Evolutionary conservation across 108 stramenopile species (phyloP).

Genomic region (Chaetoceros muelleri): DNA sequence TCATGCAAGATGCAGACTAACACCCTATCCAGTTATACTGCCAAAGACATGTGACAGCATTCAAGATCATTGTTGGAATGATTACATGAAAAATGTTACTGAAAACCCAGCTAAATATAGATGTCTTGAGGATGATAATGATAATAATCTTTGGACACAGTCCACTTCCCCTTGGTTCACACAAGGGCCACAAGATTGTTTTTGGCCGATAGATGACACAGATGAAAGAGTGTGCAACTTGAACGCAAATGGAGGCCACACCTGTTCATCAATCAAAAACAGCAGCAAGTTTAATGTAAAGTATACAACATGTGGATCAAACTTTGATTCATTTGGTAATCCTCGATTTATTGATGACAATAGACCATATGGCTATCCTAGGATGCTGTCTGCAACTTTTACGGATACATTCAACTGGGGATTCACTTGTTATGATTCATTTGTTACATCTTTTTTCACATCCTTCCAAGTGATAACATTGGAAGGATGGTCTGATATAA

Average conservation of each 20-base stretch:
- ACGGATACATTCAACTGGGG: conserved; percentile 35
- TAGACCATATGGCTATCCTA: conserved; percentile 19
- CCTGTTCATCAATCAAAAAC: conserved; percentile 7
- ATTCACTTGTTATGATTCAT: conserved; percentile 47
- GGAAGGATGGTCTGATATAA: conserved; percentile 61
- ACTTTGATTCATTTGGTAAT: conserved; percentile 29
- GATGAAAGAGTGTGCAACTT: conserved; percentile 22
- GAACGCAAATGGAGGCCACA: conserved; percentile 7
- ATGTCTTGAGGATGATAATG: conserved; percentile 27
- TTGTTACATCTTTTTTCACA: conserved; percentile 36
- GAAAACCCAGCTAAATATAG: conserved; percentile 17
- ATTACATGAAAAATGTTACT: conserved; percentile 15
- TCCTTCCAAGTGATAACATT: conserved; percentile 60
- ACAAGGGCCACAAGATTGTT: conserved; percentile 22
- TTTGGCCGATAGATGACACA: conserved; percentile 34
- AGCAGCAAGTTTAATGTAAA: not conserved
- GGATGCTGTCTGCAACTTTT: conserved; percentile 18
- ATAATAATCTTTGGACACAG: conserved; percentile 24
- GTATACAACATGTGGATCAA: conserved; percentile 23
- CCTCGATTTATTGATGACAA: conserved; percentile 16
- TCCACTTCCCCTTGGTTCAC: conserved; percentile 15
- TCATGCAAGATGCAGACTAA: conserved; percentile 43
- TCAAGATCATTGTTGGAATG: conserved; percentile 24
- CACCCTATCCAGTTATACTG: conserved; percentile 41
- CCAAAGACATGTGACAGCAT: conserved; percentile 23